These are phyloP conservation scores for Colletotrichum tanaceti DNA, from an alignment of 2,329 filamentous ascomycete species.

Conservation along the genomic window DNA sequence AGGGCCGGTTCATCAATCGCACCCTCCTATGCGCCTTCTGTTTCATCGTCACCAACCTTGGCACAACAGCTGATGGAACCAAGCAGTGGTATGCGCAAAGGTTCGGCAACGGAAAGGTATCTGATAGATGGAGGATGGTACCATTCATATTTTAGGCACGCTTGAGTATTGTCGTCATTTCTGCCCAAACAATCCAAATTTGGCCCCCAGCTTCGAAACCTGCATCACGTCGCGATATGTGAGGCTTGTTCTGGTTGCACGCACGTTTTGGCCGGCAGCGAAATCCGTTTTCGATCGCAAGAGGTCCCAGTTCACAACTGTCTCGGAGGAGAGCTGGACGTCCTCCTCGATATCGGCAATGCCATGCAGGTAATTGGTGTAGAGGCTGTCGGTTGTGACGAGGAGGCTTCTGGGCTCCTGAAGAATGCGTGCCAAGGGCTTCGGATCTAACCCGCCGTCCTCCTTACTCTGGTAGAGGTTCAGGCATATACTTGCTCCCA, in stretches of 20 bases:
- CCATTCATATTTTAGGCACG: constrained; percentile 69
- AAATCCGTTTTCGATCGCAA: constrained; percentile 63
- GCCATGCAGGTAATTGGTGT: constrained; percentile 79
- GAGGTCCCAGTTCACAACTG: constrained; percentile 78
- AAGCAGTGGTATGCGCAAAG: constrained; percentile 81
- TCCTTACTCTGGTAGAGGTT: constrained; percentile 76
- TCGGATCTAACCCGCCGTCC: constrained; percentile 66
- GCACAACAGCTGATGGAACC: constrained; percentile 81
- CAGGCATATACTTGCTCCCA: constrained; percentile 81
- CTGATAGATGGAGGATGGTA: constrained; percentile 79
- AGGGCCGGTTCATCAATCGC: constrained; percentile 73
- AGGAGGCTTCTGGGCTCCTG: constrained; percentile 88
- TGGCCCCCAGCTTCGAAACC: constrained; percentile 78
- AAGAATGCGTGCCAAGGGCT: constrained; percentile 70
- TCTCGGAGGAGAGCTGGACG: constrained; percentile 67
- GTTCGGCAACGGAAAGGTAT: constrained; percentile 76
- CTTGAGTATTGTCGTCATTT: constrained; percentile 48
- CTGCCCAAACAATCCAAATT: constrained; percentile 65
- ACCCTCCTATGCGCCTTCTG: constrained; percentile 76
- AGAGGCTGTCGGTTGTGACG: constrained; percentile 76
- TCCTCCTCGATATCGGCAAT: constrained; percentile 77
- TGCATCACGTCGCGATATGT: constrained; percentile 89
- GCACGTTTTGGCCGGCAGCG: constrained; percentile 64
- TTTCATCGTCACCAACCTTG: constrained; percentile 84
- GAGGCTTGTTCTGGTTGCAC: constrained; percentile 75